phyloP scores from a whole-genome alignment of 1,284 basidiomycete species.

The Xerocomus amazonicus region DNA sequence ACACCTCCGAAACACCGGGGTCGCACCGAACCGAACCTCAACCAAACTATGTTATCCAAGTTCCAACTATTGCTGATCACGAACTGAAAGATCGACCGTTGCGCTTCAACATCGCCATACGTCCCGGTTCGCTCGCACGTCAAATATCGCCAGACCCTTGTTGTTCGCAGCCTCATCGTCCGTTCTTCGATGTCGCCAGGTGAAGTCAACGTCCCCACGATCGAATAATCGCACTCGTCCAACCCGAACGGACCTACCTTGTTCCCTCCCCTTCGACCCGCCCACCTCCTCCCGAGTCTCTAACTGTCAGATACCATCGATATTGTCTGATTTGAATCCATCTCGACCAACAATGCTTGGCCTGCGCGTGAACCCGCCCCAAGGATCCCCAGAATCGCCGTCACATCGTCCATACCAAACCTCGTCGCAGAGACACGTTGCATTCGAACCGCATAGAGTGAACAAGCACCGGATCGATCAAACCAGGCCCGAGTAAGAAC shows the following conservation, averaged over 20 bases:
- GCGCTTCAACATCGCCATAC: background rate
- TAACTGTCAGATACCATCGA: background rate
- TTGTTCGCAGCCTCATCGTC: background rate
- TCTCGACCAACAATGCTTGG: background rate
- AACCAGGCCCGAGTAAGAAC: conserved; percentile 2
- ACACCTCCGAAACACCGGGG: background rate
- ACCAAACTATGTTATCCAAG: background rate
- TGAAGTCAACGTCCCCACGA: background rate
- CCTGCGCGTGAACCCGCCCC: background rate
- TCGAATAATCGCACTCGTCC: too few species aligned
- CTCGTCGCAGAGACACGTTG: background rate
- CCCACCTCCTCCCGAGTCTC: background rate
- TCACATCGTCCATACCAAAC: conserved; percentile 2
- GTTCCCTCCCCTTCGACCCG: background rate
- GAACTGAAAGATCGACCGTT: background rate
- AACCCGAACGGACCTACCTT: background rate
- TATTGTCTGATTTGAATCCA: background rate
- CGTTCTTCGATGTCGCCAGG: background rate
- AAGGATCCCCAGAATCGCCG: conserved; percentile 1
- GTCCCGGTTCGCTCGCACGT: background rate
- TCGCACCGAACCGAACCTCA: background rate
- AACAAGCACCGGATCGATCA: background rate
- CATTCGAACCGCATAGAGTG: background rate
- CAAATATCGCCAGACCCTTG: background rate
- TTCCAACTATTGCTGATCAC: background rate